Evolutionary conservation across 345 rosid genomes (phyloP).

Genomic region (Triadica sebifera): DNA sequence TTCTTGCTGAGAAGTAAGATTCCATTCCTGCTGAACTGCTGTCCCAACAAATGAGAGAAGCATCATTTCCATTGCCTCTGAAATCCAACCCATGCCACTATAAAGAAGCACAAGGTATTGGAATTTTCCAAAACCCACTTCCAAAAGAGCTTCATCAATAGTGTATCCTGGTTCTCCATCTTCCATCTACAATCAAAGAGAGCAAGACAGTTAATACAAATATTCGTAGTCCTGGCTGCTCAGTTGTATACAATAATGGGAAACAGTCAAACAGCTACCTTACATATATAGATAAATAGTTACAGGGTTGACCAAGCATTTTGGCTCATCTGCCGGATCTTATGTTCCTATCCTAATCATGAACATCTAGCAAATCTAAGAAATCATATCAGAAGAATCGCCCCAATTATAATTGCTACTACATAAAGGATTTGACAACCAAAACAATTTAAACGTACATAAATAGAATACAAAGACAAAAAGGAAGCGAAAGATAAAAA

Average conservation of each 20-base stretch:
- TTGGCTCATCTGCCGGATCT: neutral
- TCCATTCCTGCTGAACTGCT: slow-evolving; percentile 68
- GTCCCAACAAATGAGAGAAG: slow-evolving; percentile 87
- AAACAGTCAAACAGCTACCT: neutral
- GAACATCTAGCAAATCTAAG: too few species aligned
- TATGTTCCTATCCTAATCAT: too few species aligned
- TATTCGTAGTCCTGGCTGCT: neutral
- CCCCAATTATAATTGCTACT: too few species aligned
- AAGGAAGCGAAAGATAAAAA: too few species aligned
- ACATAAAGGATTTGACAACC: too few species aligned
- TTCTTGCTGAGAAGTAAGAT: slow-evolving; percentile 65
- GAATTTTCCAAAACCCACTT: slow-evolving; percentile 80
- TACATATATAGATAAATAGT: neutral
- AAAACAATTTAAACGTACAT: too few species aligned
- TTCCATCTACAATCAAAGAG: slow-evolving; percentile 29
- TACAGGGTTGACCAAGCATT: neutral
- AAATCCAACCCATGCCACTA: slow-evolving; percentile 90
- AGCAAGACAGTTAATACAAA: neutral
- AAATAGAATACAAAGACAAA: too few species aligned
- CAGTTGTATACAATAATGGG: neutral
- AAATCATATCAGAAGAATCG: too few species aligned
- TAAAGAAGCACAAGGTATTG: slow-evolving; percentile 67
- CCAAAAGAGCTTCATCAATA: slow-evolving; percentile 81
- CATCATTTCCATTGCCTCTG: slow-evolving; percentile 98
- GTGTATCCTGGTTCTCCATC: slow-evolving; percentile 47